These are phyloP conservation scores for Diaporthe nobilis DNA, from an alignment of 2,329 filamentous ascomycete genomes.

Conservation along the genomic window DNA sequence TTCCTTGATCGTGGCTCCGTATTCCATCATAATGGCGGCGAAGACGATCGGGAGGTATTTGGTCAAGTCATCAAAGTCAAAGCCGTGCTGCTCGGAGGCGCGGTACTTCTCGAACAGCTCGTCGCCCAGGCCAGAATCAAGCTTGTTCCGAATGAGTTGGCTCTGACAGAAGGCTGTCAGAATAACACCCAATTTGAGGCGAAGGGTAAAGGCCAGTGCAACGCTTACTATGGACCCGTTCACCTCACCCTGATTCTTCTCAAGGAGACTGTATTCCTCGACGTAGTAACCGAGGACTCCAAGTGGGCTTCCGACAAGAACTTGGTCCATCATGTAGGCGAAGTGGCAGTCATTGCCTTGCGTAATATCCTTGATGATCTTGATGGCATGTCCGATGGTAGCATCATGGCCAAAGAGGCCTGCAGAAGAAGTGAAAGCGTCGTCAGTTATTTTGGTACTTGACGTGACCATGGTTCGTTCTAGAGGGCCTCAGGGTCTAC, in stretches of 20 bases:
- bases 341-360: not conserved
- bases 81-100: not conserved
- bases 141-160: conserved; percentile 31
- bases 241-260: not conserved
- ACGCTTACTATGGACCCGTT: not conserved
- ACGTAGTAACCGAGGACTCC: not conserved
- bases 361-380: not conserved
- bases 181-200: not conserved
- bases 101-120: conserved; percentile 31
- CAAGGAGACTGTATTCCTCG: not conserved
- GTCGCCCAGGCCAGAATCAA: conserved; percentile 38
- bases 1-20: conserved; percentile 44
- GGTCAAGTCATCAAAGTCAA: conserved; percentile 47
- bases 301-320: not conserved
- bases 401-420: conserved; percentile 35
- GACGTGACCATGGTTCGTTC: not conserved
- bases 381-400: conserved; percentile 1
- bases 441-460: not conserved
- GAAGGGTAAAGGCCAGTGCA: not conserved
- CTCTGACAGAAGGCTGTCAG: not conserved
- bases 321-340: not conserved
- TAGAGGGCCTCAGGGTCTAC: not conserved
- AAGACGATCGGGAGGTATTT: conserved; percentile 43
- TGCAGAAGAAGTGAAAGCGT: not conserved
- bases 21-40: conserved; percentile 45